Conservation (phyloP, 2,329 filamentous ascomycete genomes). For the Hymenoscyphus scutula region DNA sequence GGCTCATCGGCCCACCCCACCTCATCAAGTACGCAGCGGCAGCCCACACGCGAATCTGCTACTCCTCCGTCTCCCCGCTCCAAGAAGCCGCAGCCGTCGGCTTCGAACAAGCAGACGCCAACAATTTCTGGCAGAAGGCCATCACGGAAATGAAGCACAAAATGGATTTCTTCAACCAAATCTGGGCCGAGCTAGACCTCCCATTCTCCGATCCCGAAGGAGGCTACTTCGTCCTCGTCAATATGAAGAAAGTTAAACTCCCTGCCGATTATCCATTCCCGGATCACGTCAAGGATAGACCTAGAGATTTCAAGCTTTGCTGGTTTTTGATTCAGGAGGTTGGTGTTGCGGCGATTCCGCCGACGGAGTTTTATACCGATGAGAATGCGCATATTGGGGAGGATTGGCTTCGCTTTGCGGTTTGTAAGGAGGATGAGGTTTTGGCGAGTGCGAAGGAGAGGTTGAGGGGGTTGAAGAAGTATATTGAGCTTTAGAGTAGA, state of each 20-base stretch:
- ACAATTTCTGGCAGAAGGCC: constrained; percentile 84
- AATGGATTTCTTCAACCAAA: constrained; percentile 79
- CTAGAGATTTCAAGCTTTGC: constrained; percentile 88
- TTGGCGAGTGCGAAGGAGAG: constrained; percentile 76
- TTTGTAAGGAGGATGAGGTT: constrained; percentile 91
- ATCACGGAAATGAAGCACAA: constrained; percentile 87
- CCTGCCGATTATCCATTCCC: constrained; percentile 87
- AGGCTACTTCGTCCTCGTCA: constrained; percentile 95
- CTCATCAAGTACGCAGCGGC: constrained; percentile 89
- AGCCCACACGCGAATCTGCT: constrained; percentile 95
- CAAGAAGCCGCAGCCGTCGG: constrained; percentile 94
- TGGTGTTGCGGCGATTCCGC: constrained; percentile 92
- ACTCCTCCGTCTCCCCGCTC: constrained; percentile 85
- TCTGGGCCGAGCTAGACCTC: constrained; percentile 72
- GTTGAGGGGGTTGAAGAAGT: constrained; percentile 61
- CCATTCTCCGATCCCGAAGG: constrained; percentile 75
- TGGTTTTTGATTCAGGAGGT: constrained; percentile 98
- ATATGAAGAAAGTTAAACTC: constrained; percentile 82
- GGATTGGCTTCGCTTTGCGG: constrained; percentile 91
- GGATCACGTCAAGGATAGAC: constrained; percentile 77
- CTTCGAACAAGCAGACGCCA: constrained; percentile 82
- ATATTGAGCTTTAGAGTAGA: constrained; percentile 11
- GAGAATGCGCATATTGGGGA: constrained; percentile 80
- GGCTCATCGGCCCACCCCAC: constrained; percentile 85
- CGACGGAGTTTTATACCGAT: constrained; percentile 94